Percentiles rank a stretch among this genome's conserved stretches.
Evolutionary conservation across 441 rosid genomes (phyloP).

Genomic region (Pelargonium citronellum): DNA sequence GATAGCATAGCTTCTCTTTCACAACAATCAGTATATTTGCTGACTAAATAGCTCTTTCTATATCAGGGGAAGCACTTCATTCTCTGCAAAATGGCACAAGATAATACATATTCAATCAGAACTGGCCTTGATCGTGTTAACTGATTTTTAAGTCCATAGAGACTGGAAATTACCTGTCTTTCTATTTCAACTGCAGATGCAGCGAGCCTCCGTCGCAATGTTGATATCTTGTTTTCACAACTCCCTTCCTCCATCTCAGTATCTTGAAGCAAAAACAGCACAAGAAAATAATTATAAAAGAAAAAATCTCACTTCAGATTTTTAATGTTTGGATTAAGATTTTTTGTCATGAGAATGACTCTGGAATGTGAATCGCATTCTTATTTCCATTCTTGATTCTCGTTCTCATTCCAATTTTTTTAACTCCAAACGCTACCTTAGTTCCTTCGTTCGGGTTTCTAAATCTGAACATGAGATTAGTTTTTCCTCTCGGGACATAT

Average conservation of each 20-base stretch:
- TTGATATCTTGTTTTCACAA: slow-evolving; percentile 58
- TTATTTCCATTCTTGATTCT: no score
- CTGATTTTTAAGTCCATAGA: slow-evolving; percentile 15
- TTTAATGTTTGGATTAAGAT: neutral
- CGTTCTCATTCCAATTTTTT: no score
- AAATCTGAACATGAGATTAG: no score
- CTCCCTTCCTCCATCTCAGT: slow-evolving; percentile 44
- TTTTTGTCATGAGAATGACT: no score
- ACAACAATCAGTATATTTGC: no score
- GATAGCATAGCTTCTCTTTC: no score
- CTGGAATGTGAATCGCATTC: no score
- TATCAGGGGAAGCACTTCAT: slow-evolving; percentile 90
- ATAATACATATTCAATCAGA: neutral
- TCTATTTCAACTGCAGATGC: slow-evolving; percentile 82
- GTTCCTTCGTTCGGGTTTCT: no score
- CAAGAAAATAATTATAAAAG: slow-evolving; percentile 8
- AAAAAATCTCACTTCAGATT: neutral
- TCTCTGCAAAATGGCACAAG: slow-evolving; percentile 53
- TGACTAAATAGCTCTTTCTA: no score
- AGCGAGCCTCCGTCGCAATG: slow-evolving; percentile 61
- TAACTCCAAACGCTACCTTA: no score
- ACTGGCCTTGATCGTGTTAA: slow-evolving; percentile 12
- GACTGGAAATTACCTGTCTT: slow-evolving; percentile 59
- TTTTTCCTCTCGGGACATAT: no score
- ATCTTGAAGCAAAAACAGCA: slow-evolving; percentile 36